phyloP scores from a whole-genome alignment of 2,329 filamentous ascomycete genomes.

The Stachybotrys chlorohalonatus region DNA sequence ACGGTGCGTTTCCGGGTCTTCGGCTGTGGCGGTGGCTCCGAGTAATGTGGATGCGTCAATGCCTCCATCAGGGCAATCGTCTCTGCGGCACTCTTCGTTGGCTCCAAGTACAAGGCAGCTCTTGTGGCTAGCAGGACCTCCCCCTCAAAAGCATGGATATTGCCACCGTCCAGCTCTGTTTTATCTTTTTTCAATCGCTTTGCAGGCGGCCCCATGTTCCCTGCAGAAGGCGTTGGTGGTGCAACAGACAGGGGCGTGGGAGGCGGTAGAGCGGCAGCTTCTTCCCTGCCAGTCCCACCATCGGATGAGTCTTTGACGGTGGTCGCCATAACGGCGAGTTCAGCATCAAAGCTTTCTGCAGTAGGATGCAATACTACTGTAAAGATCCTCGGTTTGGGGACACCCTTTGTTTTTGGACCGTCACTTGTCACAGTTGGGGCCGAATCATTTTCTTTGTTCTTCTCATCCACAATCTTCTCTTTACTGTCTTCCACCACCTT shows the following conservation, averaged over 20 bases:
- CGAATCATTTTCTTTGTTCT: slow-evolving; percentile 52
- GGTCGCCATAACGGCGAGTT: slow-evolving; percentile 66
- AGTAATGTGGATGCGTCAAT: slow-evolving; percentile 69
- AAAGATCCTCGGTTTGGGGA: slow-evolving; percentile 53
- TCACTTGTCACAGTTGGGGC: slow-evolving; percentile 40
- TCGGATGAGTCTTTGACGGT: slow-evolving; percentile 49
- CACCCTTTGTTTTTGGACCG: slow-evolving; percentile 19
- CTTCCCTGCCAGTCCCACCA: slow-evolving; percentile 14
- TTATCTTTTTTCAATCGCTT: slow-evolving; percentile 62
- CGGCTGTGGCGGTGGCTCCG: slow-evolving; percentile 66
- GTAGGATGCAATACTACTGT: slow-evolving; percentile 85
- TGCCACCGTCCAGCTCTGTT: slow-evolving; percentile 67
- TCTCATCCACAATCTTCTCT: slow-evolving; percentile 18
- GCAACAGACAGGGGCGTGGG: slow-evolving; percentile 55
- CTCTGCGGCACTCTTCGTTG: slow-evolving; percentile 60
- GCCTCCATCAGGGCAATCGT: slow-evolving; percentile 63
- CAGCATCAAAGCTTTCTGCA: slow-evolving; percentile 61
- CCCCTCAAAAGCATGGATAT: slow-evolving; percentile 67
- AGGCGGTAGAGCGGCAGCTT: slow-evolving; percentile 46
- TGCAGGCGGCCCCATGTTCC: slow-evolving; percentile 49
- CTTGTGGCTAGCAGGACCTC: slow-evolving; percentile 66
- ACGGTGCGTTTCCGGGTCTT: slow-evolving; percentile 90
- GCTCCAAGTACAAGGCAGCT: slow-evolving; percentile 67
- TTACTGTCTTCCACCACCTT: slow-evolving; percentile 29
- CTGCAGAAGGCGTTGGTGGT: slow-evolving; percentile 52